Percentiles rank a stretch among this genome's conserved stretches.
Evolutionary conservation across 257 asterid genomes (phyloP).

Genomic region (Nyctanthes arbortristis): DNA sequence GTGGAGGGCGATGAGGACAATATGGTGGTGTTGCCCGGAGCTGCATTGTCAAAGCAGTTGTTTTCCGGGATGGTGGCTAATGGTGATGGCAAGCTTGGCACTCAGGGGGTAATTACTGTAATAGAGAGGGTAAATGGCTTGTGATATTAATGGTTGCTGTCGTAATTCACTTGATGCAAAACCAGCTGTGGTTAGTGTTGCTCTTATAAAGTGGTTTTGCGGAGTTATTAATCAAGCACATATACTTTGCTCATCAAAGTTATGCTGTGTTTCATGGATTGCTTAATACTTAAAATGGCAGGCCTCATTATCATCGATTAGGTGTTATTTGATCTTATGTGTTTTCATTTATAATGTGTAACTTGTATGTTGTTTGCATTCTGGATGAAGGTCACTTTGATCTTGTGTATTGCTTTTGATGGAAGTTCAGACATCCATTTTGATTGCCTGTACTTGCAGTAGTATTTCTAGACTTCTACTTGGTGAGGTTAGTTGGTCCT

Average conservation of each 20-base stretch:
- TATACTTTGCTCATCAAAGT: not conserved
- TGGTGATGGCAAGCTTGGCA: slow-evolving; percentile 78
- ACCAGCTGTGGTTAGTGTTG: not conserved
- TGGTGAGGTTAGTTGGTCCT: too few species aligned
- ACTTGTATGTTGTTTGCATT: too few species aligned
- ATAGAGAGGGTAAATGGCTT: slow-evolving; percentile 72
- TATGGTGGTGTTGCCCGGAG: slow-evolving; percentile 77
- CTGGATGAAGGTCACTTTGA: too few species aligned
- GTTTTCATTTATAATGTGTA: too few species aligned
- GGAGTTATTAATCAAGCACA: not conserved
- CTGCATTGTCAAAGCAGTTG: slow-evolving; percentile 76
- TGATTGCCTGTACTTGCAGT: too few species aligned
- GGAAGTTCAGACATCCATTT: too few species aligned
- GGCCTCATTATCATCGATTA: not conserved
- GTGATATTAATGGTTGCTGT: slow-evolving; percentile 1
- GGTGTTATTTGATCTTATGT: not conserved
- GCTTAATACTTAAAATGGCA: not conserved
- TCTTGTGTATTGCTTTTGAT: too few species aligned
- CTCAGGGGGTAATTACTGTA: slow-evolving; percentile 72
- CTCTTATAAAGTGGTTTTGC: not conserved
- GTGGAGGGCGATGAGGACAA: slow-evolving; percentile 43
- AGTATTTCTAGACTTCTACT: not conserved
- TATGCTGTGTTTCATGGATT: not conserved
- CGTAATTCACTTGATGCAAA: not conserved
- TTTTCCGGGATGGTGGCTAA: slow-evolving; percentile 82